Conservation (phyloP, 1,284 basidiomycete species). For the Ustilago cynodontis region DNA sequence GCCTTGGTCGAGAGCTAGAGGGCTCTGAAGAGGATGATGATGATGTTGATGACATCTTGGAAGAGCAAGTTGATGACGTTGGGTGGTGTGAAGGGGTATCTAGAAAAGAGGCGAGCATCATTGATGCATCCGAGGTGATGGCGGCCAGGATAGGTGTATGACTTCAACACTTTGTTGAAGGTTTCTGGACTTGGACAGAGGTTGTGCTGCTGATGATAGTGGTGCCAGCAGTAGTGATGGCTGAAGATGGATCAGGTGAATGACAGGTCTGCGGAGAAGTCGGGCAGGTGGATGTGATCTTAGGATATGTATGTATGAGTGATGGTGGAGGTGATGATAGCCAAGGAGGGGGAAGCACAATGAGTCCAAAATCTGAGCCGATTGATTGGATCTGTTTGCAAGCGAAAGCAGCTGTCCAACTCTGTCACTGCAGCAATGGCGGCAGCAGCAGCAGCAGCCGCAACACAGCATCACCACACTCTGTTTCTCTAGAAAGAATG, state of each 20-base stretch:
- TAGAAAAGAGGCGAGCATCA: slow-evolving; percentile 15
- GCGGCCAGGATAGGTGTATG: neutral
- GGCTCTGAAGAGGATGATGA: slow-evolving; percentile 2
- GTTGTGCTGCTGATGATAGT: slow-evolving; percentile 9
- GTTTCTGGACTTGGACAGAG: neutral
- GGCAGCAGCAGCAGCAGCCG: neutral
- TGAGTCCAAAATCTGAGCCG: slow-evolving; percentile 2
- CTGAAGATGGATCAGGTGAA: neutral
- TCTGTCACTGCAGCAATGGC: neutral
- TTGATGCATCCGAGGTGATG: neutral
- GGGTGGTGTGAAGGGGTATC: neutral
- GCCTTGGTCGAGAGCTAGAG: slow-evolving; percentile 9
- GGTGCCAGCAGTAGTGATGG: neutral
- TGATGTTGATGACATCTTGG: slow-evolving; percentile 7
- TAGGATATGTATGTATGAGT: neutral
- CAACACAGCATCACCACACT: neutral
- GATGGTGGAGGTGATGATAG: slow-evolving; percentile 48
- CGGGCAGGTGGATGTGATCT: neutral
- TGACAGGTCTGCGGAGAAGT: slow-evolving; percentile 3
- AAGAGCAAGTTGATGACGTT: neutral
- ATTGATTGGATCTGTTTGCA: slow-evolving; percentile 12
- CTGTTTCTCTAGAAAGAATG: neutral
- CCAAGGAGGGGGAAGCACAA: neutral
- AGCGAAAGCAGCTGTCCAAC: neutral
- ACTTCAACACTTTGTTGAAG: neutral